These are phyloP conservation scores for Carex sylvatica DNA, from an alignment of 202 grass and related monocot genomes.

Conservation along the genomic window DNA sequence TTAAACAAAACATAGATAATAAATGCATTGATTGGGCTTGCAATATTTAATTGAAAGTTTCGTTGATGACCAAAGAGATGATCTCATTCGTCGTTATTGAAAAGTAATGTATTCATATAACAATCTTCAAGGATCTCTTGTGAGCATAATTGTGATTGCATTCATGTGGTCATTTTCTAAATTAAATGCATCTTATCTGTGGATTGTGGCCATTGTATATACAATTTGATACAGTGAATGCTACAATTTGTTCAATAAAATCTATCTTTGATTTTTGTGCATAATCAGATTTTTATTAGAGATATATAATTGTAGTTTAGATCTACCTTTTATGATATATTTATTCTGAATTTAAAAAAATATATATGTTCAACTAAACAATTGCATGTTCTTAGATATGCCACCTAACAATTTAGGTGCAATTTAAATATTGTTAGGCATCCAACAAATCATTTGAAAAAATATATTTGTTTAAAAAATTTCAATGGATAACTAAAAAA, in stretches of 20 bases:
- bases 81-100: background rate
- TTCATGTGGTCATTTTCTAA: background rate
- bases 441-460: too few species aligned
- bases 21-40: background rate
- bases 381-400: too few species aligned
- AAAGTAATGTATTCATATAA: background rate
- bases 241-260: background rate
- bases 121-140: background rate
- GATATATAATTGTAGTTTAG: background rate
- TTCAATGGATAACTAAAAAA: background rate
- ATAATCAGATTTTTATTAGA: background rate
- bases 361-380: too few species aligned
- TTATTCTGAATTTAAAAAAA: too few species aligned
- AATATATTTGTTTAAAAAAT: background rate
- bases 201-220: background rate
- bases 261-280: background rate
- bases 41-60: constrained; percentile 10
- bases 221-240: background rate
- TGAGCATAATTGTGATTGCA: background rate
- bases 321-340: too few species aligned
- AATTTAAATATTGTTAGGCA: too few species aligned
- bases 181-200: background rate
- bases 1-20: background rate
- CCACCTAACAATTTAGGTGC: too few species aligned
- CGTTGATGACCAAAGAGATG: constrained; percentile 16